Conservation (phyloP, 139 green algal genomes). For the Pedinophyceae sp. region DNA sequence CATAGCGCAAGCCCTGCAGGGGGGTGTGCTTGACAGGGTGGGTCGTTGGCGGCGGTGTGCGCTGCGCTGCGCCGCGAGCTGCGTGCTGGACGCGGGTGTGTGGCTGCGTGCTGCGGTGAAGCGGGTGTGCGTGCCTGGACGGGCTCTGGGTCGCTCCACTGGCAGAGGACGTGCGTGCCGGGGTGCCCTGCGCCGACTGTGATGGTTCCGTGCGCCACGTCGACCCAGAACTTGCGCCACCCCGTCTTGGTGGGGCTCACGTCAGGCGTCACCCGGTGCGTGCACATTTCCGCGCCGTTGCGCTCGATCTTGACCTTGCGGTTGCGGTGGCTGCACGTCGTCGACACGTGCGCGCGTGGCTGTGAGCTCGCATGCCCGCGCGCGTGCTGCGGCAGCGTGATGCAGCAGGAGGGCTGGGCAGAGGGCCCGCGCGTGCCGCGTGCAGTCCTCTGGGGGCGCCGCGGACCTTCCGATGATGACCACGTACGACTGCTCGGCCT, state of each 20-base stretch:
- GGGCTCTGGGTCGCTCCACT: slow-evolving; percentile 36
- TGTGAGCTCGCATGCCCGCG: not conserved
- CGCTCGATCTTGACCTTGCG: slow-evolving; percentile 66
- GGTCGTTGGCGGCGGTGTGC: too few relatives aligned
- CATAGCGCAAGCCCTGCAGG: slow-evolving; percentile 17
- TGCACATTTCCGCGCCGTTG: slow-evolving; percentile 29
- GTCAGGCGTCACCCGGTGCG: not conserved
- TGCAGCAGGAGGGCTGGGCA: too few relatives aligned
- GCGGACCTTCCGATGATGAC: too few relatives aligned
- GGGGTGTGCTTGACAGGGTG: too few relatives aligned
- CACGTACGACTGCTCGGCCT: too few relatives aligned
- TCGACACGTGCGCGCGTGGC: slow-evolving; percentile 26
- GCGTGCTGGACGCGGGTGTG: not conserved
- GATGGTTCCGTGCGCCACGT: slow-evolving; percentile 31
- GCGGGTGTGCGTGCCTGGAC: too few relatives aligned
- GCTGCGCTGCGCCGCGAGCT: not conserved
- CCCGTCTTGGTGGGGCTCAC: not conserved
- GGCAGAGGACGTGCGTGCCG: slow-evolving; percentile 10
- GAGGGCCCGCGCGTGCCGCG: too few relatives aligned
- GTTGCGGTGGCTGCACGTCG: slow-evolving; percentile 72
- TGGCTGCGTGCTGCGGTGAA: slow-evolving; percentile 1
- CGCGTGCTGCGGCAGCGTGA: not conserved
- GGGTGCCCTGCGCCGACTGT: slow-evolving; percentile 27
- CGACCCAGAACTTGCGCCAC: slow-evolving; percentile 47
- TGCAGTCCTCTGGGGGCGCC: too few relatives aligned